Evolutionary conservation across 441 rosid species (phyloP), one percentile per base, ranked within the genome.

Genomic region (Hura crepitans): DNA sequence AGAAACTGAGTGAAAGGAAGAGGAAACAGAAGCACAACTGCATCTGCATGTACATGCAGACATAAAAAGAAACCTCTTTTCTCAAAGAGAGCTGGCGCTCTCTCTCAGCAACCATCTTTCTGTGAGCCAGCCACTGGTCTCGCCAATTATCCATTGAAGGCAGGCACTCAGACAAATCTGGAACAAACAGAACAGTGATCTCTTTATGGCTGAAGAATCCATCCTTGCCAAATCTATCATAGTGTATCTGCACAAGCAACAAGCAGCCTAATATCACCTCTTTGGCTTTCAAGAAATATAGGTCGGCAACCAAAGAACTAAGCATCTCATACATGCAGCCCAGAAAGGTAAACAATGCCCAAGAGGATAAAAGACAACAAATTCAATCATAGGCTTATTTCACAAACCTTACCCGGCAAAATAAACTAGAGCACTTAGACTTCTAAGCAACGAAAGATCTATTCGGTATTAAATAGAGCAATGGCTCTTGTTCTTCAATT

Each of bases 191-290:
- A 39, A 96, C 92, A 8, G 96, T 88, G 71, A 92, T 84, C 85
- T 96, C 99, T 71, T 86, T 96, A 80, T 86, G 93, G 83, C 88
- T 88, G 78, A 85, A 92, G 49, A 86, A 82, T 51, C 99, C 99
- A 76, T 96, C 98, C 46, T 83, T 70, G 56, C 93, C 91, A 80
- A 85, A 83, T 85, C 97, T 87, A 70, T 96, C 97, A 80, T 96
- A 96, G 79, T 96, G 97, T 80, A 96, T 89, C 99, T 96, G 88
- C 74, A 77, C 71, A 75, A 46, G 37, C 62, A 78, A 69, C 71
- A 49, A 37, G 57, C 33, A 58, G 27, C 10, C 37, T 45, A 39
- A 60, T 47, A 30, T 63, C 60, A 76, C 53, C 68, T 50, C 62
- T 65, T 18, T 33, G 33, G 28, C 39, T 47, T 8, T 35, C 43